A percentile compares a stretch with the other conserved stretches of the same genome.
Evolutionary conservation across 2,329 filamentous ascomycete genomes (phyloP).

Genomic region (Hypoxylon sp.): DNA sequence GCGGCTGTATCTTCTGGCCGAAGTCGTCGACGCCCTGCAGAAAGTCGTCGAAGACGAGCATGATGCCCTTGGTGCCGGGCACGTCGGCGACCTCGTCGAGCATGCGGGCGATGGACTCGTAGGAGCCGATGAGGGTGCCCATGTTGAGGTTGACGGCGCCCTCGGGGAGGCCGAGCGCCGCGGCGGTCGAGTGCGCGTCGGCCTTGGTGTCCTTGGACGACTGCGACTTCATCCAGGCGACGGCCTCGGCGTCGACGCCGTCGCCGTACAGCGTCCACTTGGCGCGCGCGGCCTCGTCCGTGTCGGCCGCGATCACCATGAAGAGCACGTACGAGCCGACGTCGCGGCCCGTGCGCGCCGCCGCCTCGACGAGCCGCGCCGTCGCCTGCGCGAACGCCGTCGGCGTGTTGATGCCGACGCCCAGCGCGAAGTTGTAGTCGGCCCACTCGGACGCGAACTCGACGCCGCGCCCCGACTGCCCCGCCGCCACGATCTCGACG

Average conservation of each 20-base stretch:
- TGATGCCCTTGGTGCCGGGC: conserved; percentile 46
- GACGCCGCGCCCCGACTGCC: conserved; percentile 45
- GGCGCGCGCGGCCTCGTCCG: conserved; percentile 41
- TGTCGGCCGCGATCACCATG: conserved; percentile 47
- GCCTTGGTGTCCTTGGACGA: conserved; percentile 44
- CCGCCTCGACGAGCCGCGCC: conserved; percentile 42
- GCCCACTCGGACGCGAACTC: conserved; percentile 46
- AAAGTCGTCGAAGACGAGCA: conserved; percentile 47
- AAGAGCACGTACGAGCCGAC: conserved; percentile 48
- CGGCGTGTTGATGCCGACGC: conserved; percentile 45
- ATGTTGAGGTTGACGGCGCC: conserved; percentile 46
- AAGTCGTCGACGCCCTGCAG: conserved; percentile 43
- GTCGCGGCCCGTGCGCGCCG: conserved; percentile 40
- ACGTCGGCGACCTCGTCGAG: conserved; percentile 45
- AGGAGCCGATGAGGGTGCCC: conserved; percentile 44
- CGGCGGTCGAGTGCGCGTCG: conserved; percentile 42
- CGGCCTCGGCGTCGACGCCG: conserved; percentile 44
- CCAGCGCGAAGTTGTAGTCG: conserved; percentile 47
- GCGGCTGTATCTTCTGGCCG: conserved; percentile 45
- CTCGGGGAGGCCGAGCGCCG: conserved; percentile 40
- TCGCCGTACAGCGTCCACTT: conserved; percentile 47
- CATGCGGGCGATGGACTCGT: conserved; percentile 42
- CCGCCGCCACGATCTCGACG: conserved; percentile 46
- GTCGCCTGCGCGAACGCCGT: conserved; percentile 39
- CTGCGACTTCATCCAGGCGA: conserved; percentile 46